Evolutionary conservation across 225 moss, liverwort and hornwort species (phyloP), one percentile per base, ranked within the genome.

Genomic region (Physcomitrellopsis africana): DNA sequence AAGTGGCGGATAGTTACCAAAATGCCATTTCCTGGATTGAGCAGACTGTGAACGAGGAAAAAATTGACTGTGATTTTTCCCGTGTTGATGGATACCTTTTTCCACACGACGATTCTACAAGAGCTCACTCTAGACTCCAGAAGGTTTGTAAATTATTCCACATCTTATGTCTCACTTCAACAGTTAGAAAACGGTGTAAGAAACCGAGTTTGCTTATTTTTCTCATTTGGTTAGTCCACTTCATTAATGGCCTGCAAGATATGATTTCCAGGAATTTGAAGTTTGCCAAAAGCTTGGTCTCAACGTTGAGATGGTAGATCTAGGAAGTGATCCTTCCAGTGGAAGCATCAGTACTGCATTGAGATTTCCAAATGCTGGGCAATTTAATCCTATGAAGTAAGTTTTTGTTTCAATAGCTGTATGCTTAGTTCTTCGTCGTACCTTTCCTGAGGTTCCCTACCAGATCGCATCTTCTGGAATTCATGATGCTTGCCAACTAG

Each of bases 321-420:
- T 84, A 29, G 84, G 66, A 24, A 73, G 69, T 9, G 85, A 89
- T 23, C 81, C 85, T 53, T 63, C 75, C 3, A 63, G 46, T 51
- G 88, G 85, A 58, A 72, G 70, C 15, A 71, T 85, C 17, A 67
- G 72, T 45, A 80, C 65, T 29, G 84, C 86, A 24, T 32, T 86
- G 51, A 79, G 60, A 51, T 86, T 84, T 16, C 72, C 84, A 0
- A 72, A 75, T 14, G 73, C 77, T 57, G 89, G 79, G 17, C 78
- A 89, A 17, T 86, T 89, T 27, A 58, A 89, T 67, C 84, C 84
- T 49, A 69, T 84, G 9, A 82, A 78, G 78, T 72, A 51, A 60
- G 72, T 61, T 11, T n/a, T 2, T 3, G 14, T 62, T 14, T 51
- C 20, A 49, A 46, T 10, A 49, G 7, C 5, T 55, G 7, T 45